Percentiles rank a stretch among this genome's conserved stretches.
Conservation (phyloP, 768 basidiomycete species). For the Leccinellum luteum region DNA sequence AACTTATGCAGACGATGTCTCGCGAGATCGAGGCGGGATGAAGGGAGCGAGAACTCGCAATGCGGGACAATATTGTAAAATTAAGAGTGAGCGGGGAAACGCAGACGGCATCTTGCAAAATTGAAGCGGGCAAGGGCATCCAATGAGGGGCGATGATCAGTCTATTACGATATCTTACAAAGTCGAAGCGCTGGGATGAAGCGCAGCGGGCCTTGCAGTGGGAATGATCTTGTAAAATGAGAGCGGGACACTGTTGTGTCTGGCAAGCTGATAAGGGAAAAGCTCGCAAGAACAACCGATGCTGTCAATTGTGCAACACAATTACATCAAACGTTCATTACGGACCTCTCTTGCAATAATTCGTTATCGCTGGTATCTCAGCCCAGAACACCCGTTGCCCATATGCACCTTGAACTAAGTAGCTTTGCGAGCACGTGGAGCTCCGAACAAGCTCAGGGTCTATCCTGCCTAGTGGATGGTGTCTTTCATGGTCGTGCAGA, state of each 20-base stretch:
- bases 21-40: neutral
- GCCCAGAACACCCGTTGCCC: neutral
- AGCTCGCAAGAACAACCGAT: neutral
- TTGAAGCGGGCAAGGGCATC: neutral
- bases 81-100: neutral
- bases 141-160: neutral
- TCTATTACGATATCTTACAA: neutral
- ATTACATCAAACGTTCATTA: neutral
- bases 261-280: neutral
- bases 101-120: neutral
- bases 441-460: neutral
- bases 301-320: neutral
- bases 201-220: neutral
- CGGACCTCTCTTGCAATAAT: neutral
- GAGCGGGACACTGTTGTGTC: neutral
- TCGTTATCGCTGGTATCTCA: neutral
- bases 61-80: neutral
- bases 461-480: neutral
- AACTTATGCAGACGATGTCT: too few species aligned
- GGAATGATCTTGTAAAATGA: neutral
- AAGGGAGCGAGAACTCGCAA: too few species aligned
- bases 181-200: neutral
- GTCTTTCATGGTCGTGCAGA: too few species aligned
- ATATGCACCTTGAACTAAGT: neutral
- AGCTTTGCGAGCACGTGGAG: neutral